These are phyloP conservation scores for Discostella stelligera DNA, from an alignment of 352 stramenopile genomes.

Conservation along the genomic window DNA sequence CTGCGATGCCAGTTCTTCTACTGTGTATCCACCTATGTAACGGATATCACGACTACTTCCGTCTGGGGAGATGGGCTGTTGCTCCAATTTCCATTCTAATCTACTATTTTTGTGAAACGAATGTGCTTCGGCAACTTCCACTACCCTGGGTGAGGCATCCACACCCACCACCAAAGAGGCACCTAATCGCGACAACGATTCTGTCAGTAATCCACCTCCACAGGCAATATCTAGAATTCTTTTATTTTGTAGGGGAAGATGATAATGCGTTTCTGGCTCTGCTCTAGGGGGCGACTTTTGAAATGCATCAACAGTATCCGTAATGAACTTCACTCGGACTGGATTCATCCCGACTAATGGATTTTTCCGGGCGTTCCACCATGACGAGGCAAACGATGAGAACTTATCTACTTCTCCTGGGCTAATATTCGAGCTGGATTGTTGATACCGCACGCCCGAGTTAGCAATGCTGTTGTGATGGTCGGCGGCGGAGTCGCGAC, in stretches of 20 bases:
- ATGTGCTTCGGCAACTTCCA: conserved; percentile 75
- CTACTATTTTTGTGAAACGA: conserved; percentile 24
- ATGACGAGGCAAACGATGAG: conserved; percentile 53
- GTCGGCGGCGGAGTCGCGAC: not conserved
- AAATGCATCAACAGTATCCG: conserved; percentile 36
- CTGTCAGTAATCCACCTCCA: conserved; percentile 84
- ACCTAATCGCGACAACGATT: conserved; percentile 83
- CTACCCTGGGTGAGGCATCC: conserved; percentile 80
- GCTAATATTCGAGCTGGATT: conserved; percentile 15
- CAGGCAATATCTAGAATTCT: conserved; percentile 83
- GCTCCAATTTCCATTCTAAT: not conserved
- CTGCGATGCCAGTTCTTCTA: conserved; percentile 76
- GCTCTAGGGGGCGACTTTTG: not conserved
- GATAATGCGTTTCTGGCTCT: not conserved
- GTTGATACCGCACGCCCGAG: not conserved
- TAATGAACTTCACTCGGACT: conserved; percentile 67
- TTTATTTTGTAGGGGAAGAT: conserved; percentile 25
- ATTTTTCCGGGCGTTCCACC: conserved; percentile 74
- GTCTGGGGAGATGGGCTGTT: conserved; percentile 23
- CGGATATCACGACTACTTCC: conserved; percentile 57
- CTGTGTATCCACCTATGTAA: conserved; percentile 70
- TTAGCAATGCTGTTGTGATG: not conserved
- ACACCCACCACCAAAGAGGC: conserved; percentile 78
- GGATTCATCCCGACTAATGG: conserved; percentile 78
- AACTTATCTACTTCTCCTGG: conserved; percentile 73